Evolutionary conservation across 208 protist genomes (phyloP).

Genomic region (Blechomonas ayalai): DNA sequence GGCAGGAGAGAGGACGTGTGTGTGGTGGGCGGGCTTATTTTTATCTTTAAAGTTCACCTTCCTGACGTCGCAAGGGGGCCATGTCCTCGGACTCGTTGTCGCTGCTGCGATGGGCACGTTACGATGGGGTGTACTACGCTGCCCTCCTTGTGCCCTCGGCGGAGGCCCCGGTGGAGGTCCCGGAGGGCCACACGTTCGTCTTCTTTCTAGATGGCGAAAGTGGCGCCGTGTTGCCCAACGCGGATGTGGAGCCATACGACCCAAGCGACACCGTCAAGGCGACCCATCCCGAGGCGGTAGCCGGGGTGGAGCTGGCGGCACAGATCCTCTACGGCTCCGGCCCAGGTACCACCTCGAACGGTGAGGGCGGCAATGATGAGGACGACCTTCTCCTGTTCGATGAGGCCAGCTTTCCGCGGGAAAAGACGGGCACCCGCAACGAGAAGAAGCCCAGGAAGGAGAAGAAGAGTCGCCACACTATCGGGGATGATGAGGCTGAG

Average conservation of each 20-base stretch:
- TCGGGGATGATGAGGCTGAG: constrained; percentile 1
- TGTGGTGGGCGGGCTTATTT: no score
- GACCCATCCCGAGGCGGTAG: constrained; percentile 36
- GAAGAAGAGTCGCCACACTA: neutral
- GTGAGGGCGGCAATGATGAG: constrained; percentile 10
- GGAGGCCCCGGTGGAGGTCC: constrained; percentile 32
- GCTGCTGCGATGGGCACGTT: constrained; percentile 77
- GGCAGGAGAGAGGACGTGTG: no score
- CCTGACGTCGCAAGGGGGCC: no score
- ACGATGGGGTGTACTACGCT: constrained; percentile 65
- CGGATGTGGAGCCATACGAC: constrained; percentile 51
- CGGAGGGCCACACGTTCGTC: constrained; percentile 39
- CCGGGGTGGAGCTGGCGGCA: constrained; percentile 42
- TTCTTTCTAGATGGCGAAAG: constrained; percentile 68
- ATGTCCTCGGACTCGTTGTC: no score
- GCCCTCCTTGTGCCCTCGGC: constrained; percentile 35
- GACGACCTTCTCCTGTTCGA: neutral
- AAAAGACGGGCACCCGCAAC: neutral
- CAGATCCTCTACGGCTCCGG: constrained; percentile 35
- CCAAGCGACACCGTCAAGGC: constrained; percentile 31
- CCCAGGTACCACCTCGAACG: neutral
- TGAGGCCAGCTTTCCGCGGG: neutral
- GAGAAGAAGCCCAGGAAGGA: constrained; percentile 4
- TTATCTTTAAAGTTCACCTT: no score
- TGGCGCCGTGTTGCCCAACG: constrained; percentile 38